These are phyloP conservation scores for Backusella morwellensis DNA, from an alignment of 192 early-diverging fungal species.

Conservation along the genomic window DNA sequence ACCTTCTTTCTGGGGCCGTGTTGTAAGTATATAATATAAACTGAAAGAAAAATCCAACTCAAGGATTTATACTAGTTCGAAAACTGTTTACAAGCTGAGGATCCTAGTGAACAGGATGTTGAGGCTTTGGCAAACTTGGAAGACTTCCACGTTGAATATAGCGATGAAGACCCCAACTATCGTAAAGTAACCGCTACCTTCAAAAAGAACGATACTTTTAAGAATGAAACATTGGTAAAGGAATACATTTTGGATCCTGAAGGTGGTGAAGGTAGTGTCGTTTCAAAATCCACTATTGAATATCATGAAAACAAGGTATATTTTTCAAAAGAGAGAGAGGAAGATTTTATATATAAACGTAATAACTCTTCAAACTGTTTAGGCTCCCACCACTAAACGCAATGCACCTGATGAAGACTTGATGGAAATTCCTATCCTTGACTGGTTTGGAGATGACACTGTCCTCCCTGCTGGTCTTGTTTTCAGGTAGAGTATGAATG, in stretches of 20 bases:
- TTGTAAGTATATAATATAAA: conserved; percentile 16
- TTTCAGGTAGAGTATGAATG: neutral
- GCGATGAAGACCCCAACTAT: conserved; percentile 25
- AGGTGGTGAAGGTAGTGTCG: neutral
- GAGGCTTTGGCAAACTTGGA: conserved; percentile 26
- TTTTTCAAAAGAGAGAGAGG: neutral
- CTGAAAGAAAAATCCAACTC: neutral
- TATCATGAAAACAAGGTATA: conserved; percentile 28
- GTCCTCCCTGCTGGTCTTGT: conserved; percentile 10
- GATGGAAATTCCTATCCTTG: conserved; percentile 14
- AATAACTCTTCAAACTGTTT: neutral
- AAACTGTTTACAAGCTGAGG: neutral
- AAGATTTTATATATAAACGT: neutral
- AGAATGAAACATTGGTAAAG: conserved; percentile 34
- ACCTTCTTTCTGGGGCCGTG: conserved; percentile 30
- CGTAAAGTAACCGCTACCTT: conserved; percentile 34
- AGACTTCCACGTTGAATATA: conserved; percentile 35
- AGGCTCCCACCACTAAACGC: conserved; percentile 26
- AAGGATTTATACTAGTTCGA: neutral
- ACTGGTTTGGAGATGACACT: conserved; percentile 33
- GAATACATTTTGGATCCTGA: conserved; percentile 28
- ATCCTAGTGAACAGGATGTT: conserved; percentile 12
- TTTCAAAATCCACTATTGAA: conserved; percentile 26
- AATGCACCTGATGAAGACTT: conserved; percentile 19
- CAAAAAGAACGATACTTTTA: conserved; percentile 31